phyloP scores from a whole-genome alignment of 1,139 yeast species.

The Entelexis sorbosivorans region DNA sequence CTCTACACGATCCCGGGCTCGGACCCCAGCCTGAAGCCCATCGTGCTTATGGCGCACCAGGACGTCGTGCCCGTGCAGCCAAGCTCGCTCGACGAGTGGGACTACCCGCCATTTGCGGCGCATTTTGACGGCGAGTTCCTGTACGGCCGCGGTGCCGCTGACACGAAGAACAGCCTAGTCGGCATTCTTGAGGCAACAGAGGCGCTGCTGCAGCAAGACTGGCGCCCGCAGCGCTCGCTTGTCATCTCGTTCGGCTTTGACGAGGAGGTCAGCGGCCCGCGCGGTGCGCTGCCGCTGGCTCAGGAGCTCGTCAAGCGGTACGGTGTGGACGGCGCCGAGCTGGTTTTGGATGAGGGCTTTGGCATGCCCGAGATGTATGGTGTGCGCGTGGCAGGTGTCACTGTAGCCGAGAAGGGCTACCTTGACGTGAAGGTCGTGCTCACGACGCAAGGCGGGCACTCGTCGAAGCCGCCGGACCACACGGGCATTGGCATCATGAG shows the following conservation, averaged over 20 bases:
- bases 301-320: constrained; percentile 38
- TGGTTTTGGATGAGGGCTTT: constrained; percentile 56
- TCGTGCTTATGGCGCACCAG: constrained; percentile 64
- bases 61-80: constrained; percentile 75
- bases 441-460: constrained; percentile 59
- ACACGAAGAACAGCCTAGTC: constrained; percentile 50
- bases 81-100: constrained; percentile 50
- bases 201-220: constrained; percentile 36
- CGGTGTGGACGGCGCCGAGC: constrained; percentile 45
- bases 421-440: constrained; percentile 41
- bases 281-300: constrained; percentile 44
- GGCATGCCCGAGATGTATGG: constrained; percentile 36
- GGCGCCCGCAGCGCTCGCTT: constrained; percentile 45
- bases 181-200: constrained; percentile 53
- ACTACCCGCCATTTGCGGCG: constrained; percentile 58
- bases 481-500: constrained; percentile 65
- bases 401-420: constrained; percentile 59
- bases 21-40: constrained; percentile 45
- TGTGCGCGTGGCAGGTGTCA: constrained; percentile 44
- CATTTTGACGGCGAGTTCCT: constrained; percentile 48
- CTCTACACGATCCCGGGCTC: constrained; percentile 59
- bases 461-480: constrained; percentile 61
- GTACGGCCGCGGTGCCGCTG: constrained; percentile 59
- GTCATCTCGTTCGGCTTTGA: constrained; percentile 59
- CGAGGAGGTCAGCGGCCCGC: constrained; percentile 55